These are phyloP conservation scores for Lagenidium sp. DNA, from an alignment of 352 stramenopile genomes.

Conservation along the genomic window DNA sequence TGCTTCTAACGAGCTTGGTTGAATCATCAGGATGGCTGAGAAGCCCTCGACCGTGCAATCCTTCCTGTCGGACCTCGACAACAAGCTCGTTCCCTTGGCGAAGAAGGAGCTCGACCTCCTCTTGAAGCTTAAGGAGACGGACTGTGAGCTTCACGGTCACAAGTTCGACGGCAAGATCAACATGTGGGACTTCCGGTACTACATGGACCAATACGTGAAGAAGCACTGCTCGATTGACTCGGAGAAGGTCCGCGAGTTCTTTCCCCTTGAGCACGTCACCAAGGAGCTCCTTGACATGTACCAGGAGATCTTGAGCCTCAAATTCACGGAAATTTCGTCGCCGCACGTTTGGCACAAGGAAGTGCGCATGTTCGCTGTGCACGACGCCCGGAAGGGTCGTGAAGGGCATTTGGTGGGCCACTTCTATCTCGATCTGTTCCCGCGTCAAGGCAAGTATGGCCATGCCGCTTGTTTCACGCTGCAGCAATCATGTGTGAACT, in stretches of 20 bases:
- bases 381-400: conserved; percentile 48
- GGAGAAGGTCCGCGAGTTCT: conserved; percentile 84
- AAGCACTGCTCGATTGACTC: conserved; percentile 83
- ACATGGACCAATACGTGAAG: conserved; percentile 84
- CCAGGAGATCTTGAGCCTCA: conserved; percentile 80
- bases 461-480: conserved; percentile 87
- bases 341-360: conserved; percentile 85
- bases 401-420: conserved; percentile 59
- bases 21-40: conserved; percentile 48
- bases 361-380: conserved; percentile 82
- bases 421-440: conserved; percentile 88
- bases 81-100: conserved; percentile 66
- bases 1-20: conserved; percentile 1
- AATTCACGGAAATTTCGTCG: conserved; percentile 71
- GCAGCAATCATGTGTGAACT: conserved; percentile 70
- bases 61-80: conserved; percentile 68
- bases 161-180: conserved; percentile 84
- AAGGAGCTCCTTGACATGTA: conserved; percentile 81
- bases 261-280: conserved; percentile 83
- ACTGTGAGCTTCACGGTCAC: conserved; percentile 38
- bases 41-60: conserved; percentile 46
- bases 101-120: conserved; percentile 69
- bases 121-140: conserved; percentile 59
- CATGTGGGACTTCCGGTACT: conserved; percentile 89
- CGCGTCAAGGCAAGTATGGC: conserved; percentile 79